Conservation (phyloP, 495 filamentous ascomycete genomes). For the Tuber microsphaerosporum region DNA sequence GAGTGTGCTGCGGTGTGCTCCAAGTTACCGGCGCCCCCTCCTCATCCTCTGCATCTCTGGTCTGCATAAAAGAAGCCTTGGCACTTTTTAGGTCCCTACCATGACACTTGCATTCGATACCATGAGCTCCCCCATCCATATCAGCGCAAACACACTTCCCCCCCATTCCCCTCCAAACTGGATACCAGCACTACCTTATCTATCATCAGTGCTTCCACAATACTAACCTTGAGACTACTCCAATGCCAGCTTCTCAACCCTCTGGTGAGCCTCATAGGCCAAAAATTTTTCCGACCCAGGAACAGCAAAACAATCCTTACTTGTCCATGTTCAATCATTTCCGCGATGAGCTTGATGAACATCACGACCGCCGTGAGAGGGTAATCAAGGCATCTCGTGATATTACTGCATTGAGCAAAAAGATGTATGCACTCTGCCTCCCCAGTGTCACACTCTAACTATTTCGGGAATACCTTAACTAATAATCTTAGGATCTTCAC, state of each 20-base stretch:
- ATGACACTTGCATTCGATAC: background rate
- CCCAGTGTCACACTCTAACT: background rate
- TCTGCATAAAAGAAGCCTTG: background rate
- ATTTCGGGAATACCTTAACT: constrained; percentile 6
- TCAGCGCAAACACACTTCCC: background rate
- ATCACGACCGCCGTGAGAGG: constrained; percentile 84
- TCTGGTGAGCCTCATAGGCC: background rate
- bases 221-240: background rate
- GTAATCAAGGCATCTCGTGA: constrained; percentile 84
- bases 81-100: background rate
- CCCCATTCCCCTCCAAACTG: background rate
- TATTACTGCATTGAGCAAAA: constrained; percentile 90
- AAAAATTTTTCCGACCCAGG: background rate
- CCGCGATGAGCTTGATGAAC: constrained; percentile 80
- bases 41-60: background rate
- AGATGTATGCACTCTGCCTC: constrained; percentile 60
- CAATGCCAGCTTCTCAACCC: background rate
- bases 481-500: constrained; percentile 68
- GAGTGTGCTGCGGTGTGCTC: background rate
- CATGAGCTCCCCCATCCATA: background rate
- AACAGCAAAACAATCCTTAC: constrained; percentile 45
- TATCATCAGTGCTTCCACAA: background rate
- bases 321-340: constrained; percentile 78
- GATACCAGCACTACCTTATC: background rate
- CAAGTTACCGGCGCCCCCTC: too few relatives aligned